phyloP scores from a whole-genome alignment of 192 early-diverging fungal genomes.

The Allomyces macrogynus region DNA sequence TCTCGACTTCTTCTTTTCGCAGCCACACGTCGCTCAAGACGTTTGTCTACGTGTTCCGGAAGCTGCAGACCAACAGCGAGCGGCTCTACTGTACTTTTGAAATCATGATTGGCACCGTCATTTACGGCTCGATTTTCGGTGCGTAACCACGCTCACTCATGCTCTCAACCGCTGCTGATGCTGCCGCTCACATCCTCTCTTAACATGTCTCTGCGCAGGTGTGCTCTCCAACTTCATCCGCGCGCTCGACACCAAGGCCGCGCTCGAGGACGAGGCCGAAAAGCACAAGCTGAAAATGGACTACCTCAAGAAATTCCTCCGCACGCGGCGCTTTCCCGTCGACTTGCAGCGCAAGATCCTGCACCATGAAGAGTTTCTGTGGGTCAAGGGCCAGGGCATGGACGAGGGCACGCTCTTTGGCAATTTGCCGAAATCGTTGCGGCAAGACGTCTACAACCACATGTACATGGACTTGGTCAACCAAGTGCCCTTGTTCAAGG shows the following conservation, averaged over 20 bases:
- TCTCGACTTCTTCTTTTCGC: no score
- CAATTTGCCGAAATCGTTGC: slow-evolving; percentile 4
- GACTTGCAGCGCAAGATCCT: slow-evolving; percentile 4
- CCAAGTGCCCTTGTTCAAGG: slow-evolving; percentile 8
- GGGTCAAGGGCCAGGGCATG: slow-evolving; percentile 7
- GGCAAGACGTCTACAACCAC: slow-evolving; percentile 6
- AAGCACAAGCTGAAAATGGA: neutral
- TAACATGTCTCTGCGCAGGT: slow-evolving; percentile 3
- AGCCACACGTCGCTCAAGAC: neutral
- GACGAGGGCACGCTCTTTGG: slow-evolving; percentile 8
- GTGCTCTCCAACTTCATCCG: slow-evolving; percentile 4
- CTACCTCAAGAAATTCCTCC: neutral
- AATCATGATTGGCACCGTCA: slow-evolving; percentile 1
- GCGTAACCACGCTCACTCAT: neutral
- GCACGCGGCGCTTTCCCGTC: neutral
- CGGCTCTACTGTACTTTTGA: neutral
- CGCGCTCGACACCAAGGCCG: slow-evolving; percentile 2
- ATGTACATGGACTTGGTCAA: slow-evolving; percentile 10
- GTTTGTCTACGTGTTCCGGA: slow-evolving; percentile 1
- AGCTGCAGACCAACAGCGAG: slow-evolving; percentile 5
- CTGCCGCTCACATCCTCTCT: neutral
- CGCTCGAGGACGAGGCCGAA: slow-evolving; percentile 6
- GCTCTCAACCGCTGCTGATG: no score
- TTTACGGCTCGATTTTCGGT: neutral
- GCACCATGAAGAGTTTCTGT: slow-evolving; percentile 5